These are phyloP conservation scores for Xylaria sp. DNA, from an alignment of 2,329 filamentous ascomycete genomes.

Conservation along the genomic window DNA sequence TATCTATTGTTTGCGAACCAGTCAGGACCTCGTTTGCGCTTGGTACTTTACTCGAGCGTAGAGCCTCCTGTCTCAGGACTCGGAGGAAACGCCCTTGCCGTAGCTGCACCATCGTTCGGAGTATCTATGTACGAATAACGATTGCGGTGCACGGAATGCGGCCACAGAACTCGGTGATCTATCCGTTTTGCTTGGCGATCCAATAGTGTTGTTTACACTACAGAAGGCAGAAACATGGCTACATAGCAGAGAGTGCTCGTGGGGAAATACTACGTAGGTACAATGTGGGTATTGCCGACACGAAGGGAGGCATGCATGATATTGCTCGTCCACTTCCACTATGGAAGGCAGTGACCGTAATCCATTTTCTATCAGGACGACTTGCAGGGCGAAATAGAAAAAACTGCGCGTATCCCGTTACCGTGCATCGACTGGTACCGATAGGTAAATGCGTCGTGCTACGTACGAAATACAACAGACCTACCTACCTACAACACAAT, in stretches of 20 bases:
- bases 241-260: background rate
- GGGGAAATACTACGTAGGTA: background rate
- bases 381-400: background rate
- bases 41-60: background rate
- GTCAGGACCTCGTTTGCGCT: conserved; percentile 15
- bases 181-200: conserved; percentile 14
- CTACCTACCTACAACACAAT: no score
- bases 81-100: background rate
- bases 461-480: background rate
- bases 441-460: background rate
- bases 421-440: background rate
- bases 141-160: background rate
- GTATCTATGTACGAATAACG: no score
- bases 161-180: conserved; percentile 13
- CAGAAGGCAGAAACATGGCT: background rate
- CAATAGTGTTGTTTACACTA: conserved; percentile 2
- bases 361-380: background rate
- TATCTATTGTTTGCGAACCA: conserved; percentile 16
- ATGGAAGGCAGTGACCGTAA: background rate
- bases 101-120: no score
- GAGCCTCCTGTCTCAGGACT: conserved; percentile 12
- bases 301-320: background rate
- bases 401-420: no score
- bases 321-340: background rate
- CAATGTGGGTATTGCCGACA: background rate